These are phyloP conservation scores for Thermoascus crustaceus DNA, from an alignment of 2,329 filamentous ascomycete genomes.

Conservation along the genomic window DNA sequence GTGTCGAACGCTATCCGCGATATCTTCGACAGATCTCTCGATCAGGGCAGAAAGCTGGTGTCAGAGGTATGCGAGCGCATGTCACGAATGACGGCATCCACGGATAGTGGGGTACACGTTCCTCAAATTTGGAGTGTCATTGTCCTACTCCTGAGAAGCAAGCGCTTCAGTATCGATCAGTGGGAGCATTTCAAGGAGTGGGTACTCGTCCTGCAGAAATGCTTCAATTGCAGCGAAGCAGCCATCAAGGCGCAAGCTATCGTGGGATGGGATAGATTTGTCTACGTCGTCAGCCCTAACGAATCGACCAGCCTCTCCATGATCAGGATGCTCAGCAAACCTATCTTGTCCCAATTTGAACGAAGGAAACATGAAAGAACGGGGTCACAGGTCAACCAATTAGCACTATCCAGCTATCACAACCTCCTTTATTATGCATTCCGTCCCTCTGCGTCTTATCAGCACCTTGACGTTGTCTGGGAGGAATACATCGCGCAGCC, in stretches of 20 bases:
- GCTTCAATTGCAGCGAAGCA: slow-evolving; percentile 71
- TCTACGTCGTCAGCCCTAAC: slow-evolving; percentile 63
- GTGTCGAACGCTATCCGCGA: slow-evolving; percentile 56
- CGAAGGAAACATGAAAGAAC: slow-evolving; percentile 50
- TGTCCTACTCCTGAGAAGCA: slow-evolving; percentile 62
- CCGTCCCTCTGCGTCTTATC: slow-evolving; percentile 56
- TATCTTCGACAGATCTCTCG: slow-evolving; percentile 42
- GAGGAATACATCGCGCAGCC: slow-evolving; percentile 61
- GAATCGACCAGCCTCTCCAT: slow-evolving; percentile 48
- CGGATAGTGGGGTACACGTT: slow-evolving; percentile 56
- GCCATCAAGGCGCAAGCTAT: slow-evolving; percentile 68
- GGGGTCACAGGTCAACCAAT: slow-evolving; percentile 42
- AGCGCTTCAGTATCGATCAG: slow-evolving; percentile 49
- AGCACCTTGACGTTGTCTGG: slow-evolving; percentile 72
- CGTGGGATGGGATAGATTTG: slow-evolving; percentile 75
- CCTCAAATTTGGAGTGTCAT: slow-evolving; percentile 86
- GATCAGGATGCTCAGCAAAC: slow-evolving; percentile 58
- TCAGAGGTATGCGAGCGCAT: slow-evolving; percentile 62
- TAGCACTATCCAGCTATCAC: slow-evolving; percentile 65
- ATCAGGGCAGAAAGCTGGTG: slow-evolving; percentile 55
- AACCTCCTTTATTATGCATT: slow-evolving; percentile 78
- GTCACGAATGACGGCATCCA: slow-evolving; percentile 54
- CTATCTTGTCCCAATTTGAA: slow-evolving; percentile 60
- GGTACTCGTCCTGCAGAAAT: slow-evolving; percentile 70
- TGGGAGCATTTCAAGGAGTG: slow-evolving; percentile 71